Conservation (phyloP, 148 eudicot genomes). For the Fagopyrum homotropicum region DNA sequence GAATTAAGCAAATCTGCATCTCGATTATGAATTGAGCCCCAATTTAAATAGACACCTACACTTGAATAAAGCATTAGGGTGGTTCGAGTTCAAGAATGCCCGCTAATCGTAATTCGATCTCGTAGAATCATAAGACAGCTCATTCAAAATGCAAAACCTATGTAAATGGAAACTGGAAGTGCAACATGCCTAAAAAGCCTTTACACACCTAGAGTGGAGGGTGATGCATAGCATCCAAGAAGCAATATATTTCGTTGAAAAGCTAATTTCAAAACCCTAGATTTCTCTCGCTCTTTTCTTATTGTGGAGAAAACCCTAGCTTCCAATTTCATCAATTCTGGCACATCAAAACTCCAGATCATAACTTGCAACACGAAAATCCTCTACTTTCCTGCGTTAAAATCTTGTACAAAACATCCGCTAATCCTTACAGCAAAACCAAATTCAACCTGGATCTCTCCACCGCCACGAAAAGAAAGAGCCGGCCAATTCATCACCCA, state of each 20-base stretch:
- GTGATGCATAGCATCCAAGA: not conserved
- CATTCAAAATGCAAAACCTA: not conserved
- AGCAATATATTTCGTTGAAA: not conserved
- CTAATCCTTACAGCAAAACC: not conserved
- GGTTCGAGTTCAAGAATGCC: not conserved
- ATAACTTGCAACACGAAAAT: not conserved
- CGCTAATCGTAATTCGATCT: not conserved
- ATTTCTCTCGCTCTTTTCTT: not conserved
- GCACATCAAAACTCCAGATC: not conserved
- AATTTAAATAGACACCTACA: not conserved
- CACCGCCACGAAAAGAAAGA: not conserved
- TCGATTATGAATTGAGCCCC: not conserved
- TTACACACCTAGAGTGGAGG: not conserved
- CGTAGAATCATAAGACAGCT: not conserved
- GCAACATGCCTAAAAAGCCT: not conserved
- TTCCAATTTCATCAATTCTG: not conserved
- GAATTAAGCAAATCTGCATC: not conserved
- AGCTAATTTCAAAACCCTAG: not conserved
- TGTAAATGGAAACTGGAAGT: not conserved
- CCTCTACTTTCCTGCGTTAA: not conserved
- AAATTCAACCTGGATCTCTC: conserved; percentile 3
- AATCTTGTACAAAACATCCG: not conserved
- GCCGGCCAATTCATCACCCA: not conserved
- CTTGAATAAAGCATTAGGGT: not conserved
- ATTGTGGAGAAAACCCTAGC: not conserved